Evolutionary conservation across 345 rosid species (phyloP).

Genomic region (Garcia nutans): DNA sequence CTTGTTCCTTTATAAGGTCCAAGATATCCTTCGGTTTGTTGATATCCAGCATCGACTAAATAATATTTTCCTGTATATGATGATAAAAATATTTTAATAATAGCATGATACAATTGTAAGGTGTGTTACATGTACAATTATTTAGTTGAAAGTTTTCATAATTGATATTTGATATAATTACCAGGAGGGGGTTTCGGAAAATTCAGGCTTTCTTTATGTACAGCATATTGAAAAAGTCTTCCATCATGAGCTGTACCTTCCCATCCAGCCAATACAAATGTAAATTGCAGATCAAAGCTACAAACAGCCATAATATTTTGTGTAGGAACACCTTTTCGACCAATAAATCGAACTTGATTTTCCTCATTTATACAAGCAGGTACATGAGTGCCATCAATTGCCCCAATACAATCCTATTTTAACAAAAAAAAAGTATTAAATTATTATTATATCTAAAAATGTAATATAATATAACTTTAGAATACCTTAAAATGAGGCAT

Average conservation of each 20-base stretch:
- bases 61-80: too few species aligned
- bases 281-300: not conserved
- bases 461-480: too few species aligned
- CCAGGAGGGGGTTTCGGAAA: not conserved
- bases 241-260: not conserved
- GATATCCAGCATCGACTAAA: too few species aligned
- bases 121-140: too few species aligned
- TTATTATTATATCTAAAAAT: too few species aligned
- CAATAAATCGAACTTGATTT: not conserved
- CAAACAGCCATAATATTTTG: slow-evolving; percentile 3
- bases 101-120: too few species aligned
- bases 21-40: too few species aligned
- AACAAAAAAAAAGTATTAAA: not conserved
- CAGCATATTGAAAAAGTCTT: not conserved
- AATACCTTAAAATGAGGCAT: not conserved
- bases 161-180: not conserved
- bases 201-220: not conserved
- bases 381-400: not conserved
- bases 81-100: too few species aligned
- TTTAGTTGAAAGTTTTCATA: too few species aligned
- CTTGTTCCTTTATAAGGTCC: too few species aligned
- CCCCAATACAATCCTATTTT: not conserved
- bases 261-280: not conserved
- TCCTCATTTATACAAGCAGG: not conserved
- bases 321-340: not conserved